These are phyloP conservation scores for Neoboletus subvelutipes DNA, from an alignment of 768 basidiomycete species.

Conservation along the genomic window DNA sequence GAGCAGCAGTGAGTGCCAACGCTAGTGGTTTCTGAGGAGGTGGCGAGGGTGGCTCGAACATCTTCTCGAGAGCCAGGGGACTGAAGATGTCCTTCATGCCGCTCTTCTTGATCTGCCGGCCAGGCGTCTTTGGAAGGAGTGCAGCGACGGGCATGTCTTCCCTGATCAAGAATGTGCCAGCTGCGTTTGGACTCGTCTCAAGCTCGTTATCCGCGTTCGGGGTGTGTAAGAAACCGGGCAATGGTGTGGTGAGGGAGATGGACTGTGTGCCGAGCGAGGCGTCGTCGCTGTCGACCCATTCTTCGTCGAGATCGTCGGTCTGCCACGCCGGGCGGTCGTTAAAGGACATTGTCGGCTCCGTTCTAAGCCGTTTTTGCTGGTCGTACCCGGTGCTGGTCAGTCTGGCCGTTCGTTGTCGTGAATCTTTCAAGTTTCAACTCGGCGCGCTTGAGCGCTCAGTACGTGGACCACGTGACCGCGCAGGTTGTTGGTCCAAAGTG, in stretches of 20 bases:
- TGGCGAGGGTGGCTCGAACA: constrained; percentile 94
- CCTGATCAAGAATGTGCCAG: constrained; percentile 75
- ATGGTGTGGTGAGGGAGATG: constrained; percentile 58
- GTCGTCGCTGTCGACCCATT: constrained; percentile 74
- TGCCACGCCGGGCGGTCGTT: constrained; percentile 67
- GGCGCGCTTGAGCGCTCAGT: too few relatives aligned
- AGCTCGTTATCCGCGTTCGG: constrained; percentile 36
- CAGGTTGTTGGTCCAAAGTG: too few relatives aligned
- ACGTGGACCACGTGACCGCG: too few relatives aligned
- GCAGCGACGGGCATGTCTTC: constrained; percentile 60
- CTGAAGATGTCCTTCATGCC: constrained; percentile 83
- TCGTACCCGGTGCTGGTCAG: neutral
- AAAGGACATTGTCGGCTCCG: constrained; percentile 6
- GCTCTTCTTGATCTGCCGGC: constrained; percentile 51
- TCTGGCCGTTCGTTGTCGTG: neutral
- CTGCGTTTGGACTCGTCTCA: constrained; percentile 33
- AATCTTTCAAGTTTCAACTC: too few relatives aligned
- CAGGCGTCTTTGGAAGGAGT: constrained; percentile 66
- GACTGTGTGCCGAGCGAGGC: constrained; percentile 35
- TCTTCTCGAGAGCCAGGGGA: constrained; percentile 79
- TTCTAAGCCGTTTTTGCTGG: neutral
- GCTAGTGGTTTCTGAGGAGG: constrained; percentile 38
- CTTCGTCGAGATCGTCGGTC: constrained; percentile 87
- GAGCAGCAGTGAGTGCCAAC: constrained; percentile 29
- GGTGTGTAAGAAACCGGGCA: constrained; percentile 49